phyloP scores from a whole-genome alignment of 2,329 filamentous ascomycete species.

The Coniochaeta ligniaria region DNA sequence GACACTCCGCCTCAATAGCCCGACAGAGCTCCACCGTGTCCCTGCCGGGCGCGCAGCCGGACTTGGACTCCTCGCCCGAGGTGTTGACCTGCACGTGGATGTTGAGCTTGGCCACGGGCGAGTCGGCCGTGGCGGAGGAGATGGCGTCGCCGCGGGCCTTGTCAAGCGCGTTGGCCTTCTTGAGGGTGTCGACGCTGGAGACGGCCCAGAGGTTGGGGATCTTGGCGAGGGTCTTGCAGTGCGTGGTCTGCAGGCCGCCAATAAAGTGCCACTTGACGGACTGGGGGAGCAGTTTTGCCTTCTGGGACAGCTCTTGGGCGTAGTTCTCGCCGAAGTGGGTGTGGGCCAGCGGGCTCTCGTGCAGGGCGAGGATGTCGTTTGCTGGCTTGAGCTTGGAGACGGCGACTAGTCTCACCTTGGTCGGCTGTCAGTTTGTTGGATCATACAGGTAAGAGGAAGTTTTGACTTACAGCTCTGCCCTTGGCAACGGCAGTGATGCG shows the following conservation, averaged over 20 bases:
- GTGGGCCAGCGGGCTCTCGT: conserved; percentile 53
- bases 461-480: conserved; percentile 43
- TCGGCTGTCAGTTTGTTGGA: conserved; percentile 11
- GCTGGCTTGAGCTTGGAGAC: conserved; percentile 95
- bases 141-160: conserved; percentile 55
- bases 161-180: conserved; percentile 80
- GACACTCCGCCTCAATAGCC: conserved; percentile 63
- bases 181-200: conserved; percentile 78
- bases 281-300: conserved; percentile 69
- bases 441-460: not conserved
- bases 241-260: conserved; percentile 82
- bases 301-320: conserved; percentile 79
- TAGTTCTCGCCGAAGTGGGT: conserved; percentile 96
- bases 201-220: conserved; percentile 89
- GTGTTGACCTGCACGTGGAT: conserved; percentile 96
- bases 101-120: conserved; percentile 43
- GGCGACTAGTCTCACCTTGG: conserved; percentile 75
- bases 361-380: conserved; percentile 80
- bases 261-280: conserved; percentile 94
- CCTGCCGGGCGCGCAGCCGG: conserved; percentile 64
- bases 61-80: conserved; percentile 79
- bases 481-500: conserved; percentile 47
- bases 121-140: conserved; percentile 18
- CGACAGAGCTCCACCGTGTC: conserved; percentile 59
- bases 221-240: conserved; percentile 80